Conservation (phyloP, 2,329 filamentous ascomycete species). For the Metarhizium sp. region DNA sequence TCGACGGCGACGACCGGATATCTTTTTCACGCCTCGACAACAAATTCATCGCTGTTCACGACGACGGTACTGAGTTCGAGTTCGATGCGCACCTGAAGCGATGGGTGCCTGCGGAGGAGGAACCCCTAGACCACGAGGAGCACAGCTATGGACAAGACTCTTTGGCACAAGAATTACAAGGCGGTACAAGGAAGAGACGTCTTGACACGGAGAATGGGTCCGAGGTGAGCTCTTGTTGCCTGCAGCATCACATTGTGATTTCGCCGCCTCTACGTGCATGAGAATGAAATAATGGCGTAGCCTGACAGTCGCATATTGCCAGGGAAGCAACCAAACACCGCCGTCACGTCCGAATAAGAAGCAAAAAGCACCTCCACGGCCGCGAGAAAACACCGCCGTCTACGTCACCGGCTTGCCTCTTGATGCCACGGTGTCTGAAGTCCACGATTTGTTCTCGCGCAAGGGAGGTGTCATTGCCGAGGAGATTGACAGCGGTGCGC, state of each 20-base stretch:
- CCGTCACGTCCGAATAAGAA: slow-evolving; percentile 33
- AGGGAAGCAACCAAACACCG: slow-evolving; percentile 15
- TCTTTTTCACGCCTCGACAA: slow-evolving; percentile 77
- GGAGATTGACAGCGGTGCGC: slow-evolving; percentile 79
- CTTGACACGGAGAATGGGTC: slow-evolving; percentile 26
- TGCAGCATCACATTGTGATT: not conserved
- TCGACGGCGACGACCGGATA: slow-evolving; percentile 71
- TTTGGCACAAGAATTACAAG: not conserved
- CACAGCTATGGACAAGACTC: not conserved
- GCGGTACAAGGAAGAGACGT: slow-evolving; percentile 31
- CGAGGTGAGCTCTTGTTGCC: slow-evolving; percentile 29
- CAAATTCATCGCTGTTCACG: slow-evolving; percentile 76
- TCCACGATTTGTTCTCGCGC: slow-evolving; percentile 70
- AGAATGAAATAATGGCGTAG: slow-evolving; percentile 13
- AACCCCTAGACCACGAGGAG: slow-evolving; percentile 25
- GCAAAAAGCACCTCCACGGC: slow-evolving; percentile 37
- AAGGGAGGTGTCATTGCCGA: slow-evolving; percentile 90
- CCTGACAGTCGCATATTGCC: not conserved
- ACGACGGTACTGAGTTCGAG: slow-evolving; percentile 77
- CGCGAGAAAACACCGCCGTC: slow-evolving; percentile 73
- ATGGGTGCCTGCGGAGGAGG: slow-evolving; percentile 62
- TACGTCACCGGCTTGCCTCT: slow-evolving; percentile 82
- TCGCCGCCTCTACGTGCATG: slow-evolving; percentile 9
- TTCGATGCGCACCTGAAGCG: slow-evolving; percentile 62
- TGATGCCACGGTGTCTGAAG: slow-evolving; percentile 71